phyloP scores from a whole-genome alignment of 108 stramenopile species.

The Mediolabrus comicus region DNA sequence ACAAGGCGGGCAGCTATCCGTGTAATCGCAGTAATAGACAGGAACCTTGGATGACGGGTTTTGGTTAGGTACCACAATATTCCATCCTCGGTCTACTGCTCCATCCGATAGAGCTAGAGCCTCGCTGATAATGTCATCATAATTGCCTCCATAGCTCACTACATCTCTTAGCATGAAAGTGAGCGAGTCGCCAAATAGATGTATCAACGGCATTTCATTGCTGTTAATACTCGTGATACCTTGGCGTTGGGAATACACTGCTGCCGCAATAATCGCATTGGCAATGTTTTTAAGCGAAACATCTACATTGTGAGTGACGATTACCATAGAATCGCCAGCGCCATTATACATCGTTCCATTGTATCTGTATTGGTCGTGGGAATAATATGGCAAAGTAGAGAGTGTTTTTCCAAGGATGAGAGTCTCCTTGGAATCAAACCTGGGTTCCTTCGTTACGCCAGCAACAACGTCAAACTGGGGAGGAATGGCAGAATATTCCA shows the following conservation, averaged over 20 bases:
- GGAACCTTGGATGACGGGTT: too few relatives aligned
- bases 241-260: not conserved
- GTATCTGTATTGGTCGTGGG: conserved; percentile 1
- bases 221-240: not conserved
- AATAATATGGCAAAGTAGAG: not conserved
- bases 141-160: not conserved
- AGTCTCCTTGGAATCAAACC: not conserved
- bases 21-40: not conserved
- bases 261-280: not conserved
- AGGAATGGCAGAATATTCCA: not conserved
- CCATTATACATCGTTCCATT: not conserved
- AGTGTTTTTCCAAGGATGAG: not conserved
- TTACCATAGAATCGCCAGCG: not conserved
- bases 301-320: not conserved
- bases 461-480: conserved; percentile 4
- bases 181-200: not conserved
- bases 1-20: not conserved
- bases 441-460: not conserved
- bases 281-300: not conserved
- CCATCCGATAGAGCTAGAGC: not conserved
- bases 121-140: conserved; percentile 2
- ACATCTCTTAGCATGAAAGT: conserved; percentile 7
- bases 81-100: not conserved
- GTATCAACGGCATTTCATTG: not conserved
- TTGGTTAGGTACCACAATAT: too few relatives aligned